These are phyloP conservation scores for Penicillium polonicum DNA, from an alignment of 2,329 filamentous ascomycete genomes.

Conservation along the genomic window DNA sequence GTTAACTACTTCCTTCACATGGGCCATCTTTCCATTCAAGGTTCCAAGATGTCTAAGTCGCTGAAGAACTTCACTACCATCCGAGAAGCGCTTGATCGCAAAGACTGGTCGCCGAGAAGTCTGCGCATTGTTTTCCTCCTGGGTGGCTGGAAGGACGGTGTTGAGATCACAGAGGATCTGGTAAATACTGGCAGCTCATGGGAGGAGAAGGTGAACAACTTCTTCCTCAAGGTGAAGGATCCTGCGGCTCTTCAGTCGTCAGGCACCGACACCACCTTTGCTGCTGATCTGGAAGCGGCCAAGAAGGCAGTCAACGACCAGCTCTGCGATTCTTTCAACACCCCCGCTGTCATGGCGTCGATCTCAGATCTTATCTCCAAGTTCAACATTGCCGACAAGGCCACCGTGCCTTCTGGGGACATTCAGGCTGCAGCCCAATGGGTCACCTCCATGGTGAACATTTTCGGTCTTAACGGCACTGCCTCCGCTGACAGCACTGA, in stretches of 20 bases:
- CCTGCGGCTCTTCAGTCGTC: conserved; percentile 33
- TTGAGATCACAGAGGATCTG: conserved; percentile 86
- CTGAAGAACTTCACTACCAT: conserved; percentile 97
- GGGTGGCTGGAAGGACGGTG: conserved; percentile 84
- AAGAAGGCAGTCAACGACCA: conserved; percentile 62
- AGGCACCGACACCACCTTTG: conserved; percentile 40
- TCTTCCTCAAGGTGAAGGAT: conserved; percentile 61
- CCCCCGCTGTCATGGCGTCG: conserved; percentile 72
- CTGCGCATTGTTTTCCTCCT: conserved; percentile 85
- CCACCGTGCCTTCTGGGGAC: conserved; percentile 47
- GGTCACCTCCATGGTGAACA: conserved; percentile 79
- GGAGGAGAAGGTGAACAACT: conserved; percentile 76
- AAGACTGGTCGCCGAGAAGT: conserved; percentile 72
- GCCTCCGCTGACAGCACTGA: conserved; percentile 36
- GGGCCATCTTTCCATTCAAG: conserved; percentile 85
- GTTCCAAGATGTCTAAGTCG: conserved; percentile 94
- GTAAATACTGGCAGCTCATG: conserved; percentile 71
- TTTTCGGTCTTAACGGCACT: conserved; percentile 68
- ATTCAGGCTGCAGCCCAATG: conserved; percentile 65
- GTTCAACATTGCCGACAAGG: conserved; percentile 61
- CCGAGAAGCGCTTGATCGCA: conserved; percentile 68
- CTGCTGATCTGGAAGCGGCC: conserved; percentile 52
- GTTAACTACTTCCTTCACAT: conserved; percentile 96
- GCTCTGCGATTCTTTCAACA: conserved; percentile 84
- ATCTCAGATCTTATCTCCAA: conserved; percentile 75